Evolutionary conservation across 108 stramenopile species (phyloP), one percentile per base, ranked within the genome.

Genomic region (Discostella stelligeroides): DNA sequence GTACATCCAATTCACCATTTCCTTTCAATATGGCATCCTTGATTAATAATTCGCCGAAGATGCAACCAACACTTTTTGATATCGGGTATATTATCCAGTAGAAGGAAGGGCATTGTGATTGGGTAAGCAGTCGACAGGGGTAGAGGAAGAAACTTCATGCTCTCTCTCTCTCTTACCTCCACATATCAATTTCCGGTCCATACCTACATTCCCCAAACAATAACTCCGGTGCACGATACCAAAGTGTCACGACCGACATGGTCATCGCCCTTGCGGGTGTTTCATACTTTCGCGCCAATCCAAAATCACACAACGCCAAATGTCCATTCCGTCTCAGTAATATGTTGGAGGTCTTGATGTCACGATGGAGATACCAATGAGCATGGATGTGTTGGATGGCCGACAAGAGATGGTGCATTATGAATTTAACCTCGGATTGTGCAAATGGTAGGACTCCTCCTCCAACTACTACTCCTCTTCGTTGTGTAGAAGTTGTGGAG

Each of bases 21-120:
- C 98, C 98, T 48, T 95, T 90, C 68, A 99, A 80, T 12, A 98
- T 84, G 7, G 96, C 94, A 65, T 89, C 81, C 58, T 95, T 88
- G 20, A 85, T 82, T 25, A 98, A 82, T 28, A 98, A 78, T 80
- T 99, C 99, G 0, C 97, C 98, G 79, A 99, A 96, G 56, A 98
- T 97, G 63, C 99, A 99, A 2, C 99, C 98, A 23, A 98, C 66
- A 55, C 86, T 80, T 29, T 23, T 41, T 21, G 48, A 15, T 53
- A 14, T 17, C 13, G 0, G 14, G n/a, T 14, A 28, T 23, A 67
- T 13, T 23, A 50, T 63, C 6, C 18, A 47, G 25, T n/a, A 0
- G 13, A 27, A 41, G 7, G 17, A 20, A 58, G 11, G 37, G 2
- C 13, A 34, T 6, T 27, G 12, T 27, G 28, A 27, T 12, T 4